Percentiles rank a stretch among this genome's conserved stretches.
phyloP scores from a whole-genome alignment of 805 yeast genomes.

The Limtongozyma cylindracea region DNA sequence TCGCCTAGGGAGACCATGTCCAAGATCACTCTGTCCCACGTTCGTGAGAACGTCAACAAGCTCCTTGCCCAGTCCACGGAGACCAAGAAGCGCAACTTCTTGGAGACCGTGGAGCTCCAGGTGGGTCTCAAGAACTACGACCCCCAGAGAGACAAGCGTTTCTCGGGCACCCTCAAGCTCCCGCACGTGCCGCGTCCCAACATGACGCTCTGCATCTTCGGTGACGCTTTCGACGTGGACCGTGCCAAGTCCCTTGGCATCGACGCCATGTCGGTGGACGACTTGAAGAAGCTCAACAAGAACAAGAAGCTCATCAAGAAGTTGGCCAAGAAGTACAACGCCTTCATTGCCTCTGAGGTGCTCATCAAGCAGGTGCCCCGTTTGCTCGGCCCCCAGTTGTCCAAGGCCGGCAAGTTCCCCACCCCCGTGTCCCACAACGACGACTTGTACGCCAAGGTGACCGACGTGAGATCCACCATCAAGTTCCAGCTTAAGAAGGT shows the following conservation, averaged over 20 bases:
- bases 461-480: slow-evolving; percentile 97
- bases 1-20: slow-evolving; percentile 92
- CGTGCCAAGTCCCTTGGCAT: slow-evolving; percentile 98
- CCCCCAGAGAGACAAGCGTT: slow-evolving; percentile 99
- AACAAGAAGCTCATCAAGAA: slow-evolving; percentile 99
- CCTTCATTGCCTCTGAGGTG: slow-evolving; percentile 97
- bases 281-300: slow-evolving; percentile 99
- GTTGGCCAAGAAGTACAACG: slow-evolving; percentile 99
- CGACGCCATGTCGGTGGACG: slow-evolving; percentile 99
- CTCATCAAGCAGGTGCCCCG: slow-evolving; percentile 99
- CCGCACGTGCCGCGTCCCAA: slow-evolving; percentile 99
- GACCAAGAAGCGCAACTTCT: slow-evolving; percentile 99
- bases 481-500: slow-evolving; percentile 99
- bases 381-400: slow-evolving; percentile 98
- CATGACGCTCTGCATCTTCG: slow-evolving; percentile 99
- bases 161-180: slow-evolving; percentile 97
- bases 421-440: slow-evolving; percentile 99
- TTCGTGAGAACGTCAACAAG: slow-evolving; percentile 91
- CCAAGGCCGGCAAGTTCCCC: slow-evolving; percentile 99
- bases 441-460: slow-evolving; percentile 87
- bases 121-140: slow-evolving; percentile 99
- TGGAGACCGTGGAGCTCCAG: slow-evolving; percentile 99
- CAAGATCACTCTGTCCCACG: slow-evolving; percentile 77
- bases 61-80: slow-evolving; percentile 74
- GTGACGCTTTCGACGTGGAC: slow-evolving; percentile 99